Percentiles rank a stretch among this genome's conserved stretches.
Evolutionary conservation across 495 filamentous ascomycete genomes (phyloP).

Genomic region (Aspergillus cristatus): DNA sequence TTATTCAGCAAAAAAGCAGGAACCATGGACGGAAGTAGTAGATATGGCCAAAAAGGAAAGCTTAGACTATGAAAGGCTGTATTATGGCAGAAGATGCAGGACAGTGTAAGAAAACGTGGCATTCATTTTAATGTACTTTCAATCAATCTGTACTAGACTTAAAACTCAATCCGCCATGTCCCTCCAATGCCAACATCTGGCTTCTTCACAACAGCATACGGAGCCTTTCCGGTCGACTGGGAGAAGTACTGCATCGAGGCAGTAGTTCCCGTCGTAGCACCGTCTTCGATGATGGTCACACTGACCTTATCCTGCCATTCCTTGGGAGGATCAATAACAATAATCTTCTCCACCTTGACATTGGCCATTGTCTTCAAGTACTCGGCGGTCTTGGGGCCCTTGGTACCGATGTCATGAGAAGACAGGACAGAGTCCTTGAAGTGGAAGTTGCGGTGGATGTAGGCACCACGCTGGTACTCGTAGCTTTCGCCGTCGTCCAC

Average conservation of each 20-base stretch:
- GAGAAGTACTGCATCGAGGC: slow-evolving; percentile 50
- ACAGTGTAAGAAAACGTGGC: too few species aligned
- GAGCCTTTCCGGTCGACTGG: slow-evolving; percentile 51
- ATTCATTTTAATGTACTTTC: too few species aligned
- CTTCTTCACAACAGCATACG: slow-evolving; percentile 73
- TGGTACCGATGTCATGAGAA: slow-evolving; percentile 34
- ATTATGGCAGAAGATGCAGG: too few species aligned
- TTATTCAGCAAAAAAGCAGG: too few species aligned
- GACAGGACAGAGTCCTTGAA: slow-evolving; percentile 49
- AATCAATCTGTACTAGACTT: not conserved
- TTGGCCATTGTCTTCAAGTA: slow-evolving; percentile 68
- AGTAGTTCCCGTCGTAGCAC: slow-evolving; percentile 47
- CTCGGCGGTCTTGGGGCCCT: slow-evolving; percentile 54
- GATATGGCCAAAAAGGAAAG: too few species aligned
- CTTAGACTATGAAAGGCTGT: too few species aligned
- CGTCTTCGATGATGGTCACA: slow-evolving; percentile 62
- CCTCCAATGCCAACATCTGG: slow-evolving; percentile 66
- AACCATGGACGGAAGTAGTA: too few species aligned
- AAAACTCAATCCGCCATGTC: slow-evolving; percentile 75
- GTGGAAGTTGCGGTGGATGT: slow-evolving; percentile 72
- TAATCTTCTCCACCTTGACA: slow-evolving; percentile 72
- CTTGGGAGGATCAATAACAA: slow-evolving; percentile 68
- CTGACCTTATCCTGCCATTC: slow-evolving; percentile 59
- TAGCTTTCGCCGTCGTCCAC: slow-evolving; percentile 92
- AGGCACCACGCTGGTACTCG: slow-evolving; percentile 74